These are phyloP conservation scores for Tuber borchii DNA, from an alignment of 495 filamentous ascomycete genomes.

Conservation along the genomic window DNA sequence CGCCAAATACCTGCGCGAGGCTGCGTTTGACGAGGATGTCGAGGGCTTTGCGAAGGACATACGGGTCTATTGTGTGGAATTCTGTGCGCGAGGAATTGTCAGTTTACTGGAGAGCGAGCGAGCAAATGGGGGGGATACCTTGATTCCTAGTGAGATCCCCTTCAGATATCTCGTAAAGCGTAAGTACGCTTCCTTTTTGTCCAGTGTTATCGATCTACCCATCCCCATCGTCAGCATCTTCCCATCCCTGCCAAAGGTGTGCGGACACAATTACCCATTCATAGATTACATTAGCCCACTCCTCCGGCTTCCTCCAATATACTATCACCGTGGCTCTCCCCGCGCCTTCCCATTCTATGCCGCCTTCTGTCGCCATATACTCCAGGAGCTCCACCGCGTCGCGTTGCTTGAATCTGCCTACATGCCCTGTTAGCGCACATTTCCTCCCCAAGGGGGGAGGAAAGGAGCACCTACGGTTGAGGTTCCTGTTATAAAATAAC, in stretches of 20 bases:
- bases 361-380: conserved; percentile 61
- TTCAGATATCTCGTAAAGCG: conserved; percentile 66
- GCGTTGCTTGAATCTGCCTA: conserved; percentile 51
- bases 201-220: conserved; percentile 62
- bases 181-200: conserved; percentile 66
- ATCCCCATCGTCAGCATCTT: not conserved
- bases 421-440: not conserved
- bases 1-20: conserved; percentile 87
- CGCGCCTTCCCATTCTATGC: conserved; percentile 41
- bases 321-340: conserved; percentile 52
- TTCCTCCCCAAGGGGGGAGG: not conserved
- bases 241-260: not conserved
- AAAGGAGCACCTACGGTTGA: conserved; percentile 37
- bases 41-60: conserved; percentile 71
- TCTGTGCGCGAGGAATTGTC: conserved; percentile 48
- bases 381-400: conserved; percentile 65
- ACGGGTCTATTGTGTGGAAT: conserved; percentile 80
- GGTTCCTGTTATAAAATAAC: conserved; percentile 52
- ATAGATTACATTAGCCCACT: conserved; percentile 61
- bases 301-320: conserved; percentile 64
- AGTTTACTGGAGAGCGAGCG: not conserved
- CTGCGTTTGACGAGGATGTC: conserved; percentile 74
- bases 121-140: conserved; percentile 45
- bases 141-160: conserved; percentile 58
- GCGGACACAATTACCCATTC: conserved; percentile 52